A percentile compares a stretch with the other conserved stretches of the same genome.
These are phyloP conservation scores for Helianthus annuus DNA, from an alignment of 129 eudicot species.

Conservation along the genomic window DNA sequence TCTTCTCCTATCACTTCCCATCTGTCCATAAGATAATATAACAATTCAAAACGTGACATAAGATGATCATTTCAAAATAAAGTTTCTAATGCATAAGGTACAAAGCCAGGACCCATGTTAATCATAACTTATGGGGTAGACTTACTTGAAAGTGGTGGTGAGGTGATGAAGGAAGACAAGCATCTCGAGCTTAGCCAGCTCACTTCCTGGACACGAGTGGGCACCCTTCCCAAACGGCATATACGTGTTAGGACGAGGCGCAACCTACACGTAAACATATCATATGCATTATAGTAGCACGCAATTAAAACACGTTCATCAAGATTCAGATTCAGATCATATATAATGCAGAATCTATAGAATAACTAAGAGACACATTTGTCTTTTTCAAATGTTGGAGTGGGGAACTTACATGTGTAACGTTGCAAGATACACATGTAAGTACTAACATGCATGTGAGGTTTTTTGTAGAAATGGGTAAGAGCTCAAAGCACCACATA, in stretches of 20 bases:
- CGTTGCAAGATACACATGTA: slow-evolving; percentile 25
- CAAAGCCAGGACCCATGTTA: too few species aligned
- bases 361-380: not conserved
- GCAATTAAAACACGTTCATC: not conserved
- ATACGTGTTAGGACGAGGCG: slow-evolving; percentile 72
- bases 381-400: not conserved
- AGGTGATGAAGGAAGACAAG: slow-evolving; percentile 73
- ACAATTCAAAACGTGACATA: not conserved
- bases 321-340: not conserved
- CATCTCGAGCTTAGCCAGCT: slow-evolving; percentile 90
- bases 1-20: slow-evolving; percentile 77
- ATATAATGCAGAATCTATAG: not conserved
- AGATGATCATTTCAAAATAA: too few species aligned
- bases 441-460: not conserved
- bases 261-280: slow-evolving; percentile 45
- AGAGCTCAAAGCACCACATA: slow-evolving; percentile 24
- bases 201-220: slow-evolving; percentile 92
- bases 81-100: too few species aligned
- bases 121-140: not conserved
- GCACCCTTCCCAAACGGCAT: slow-evolving; percentile 92
- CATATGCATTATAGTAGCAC: not conserved
- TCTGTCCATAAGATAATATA: slow-evolving; percentile 34
- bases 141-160: slow-evolving; percentile 65
- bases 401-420: not conserved
- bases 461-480: slow-evolving; percentile 8